Evolutionary conservation across 2,329 filamentous ascomycete genomes (phyloP).

Genomic region (Stagonosporopsis chrysanthemi): DNA sequence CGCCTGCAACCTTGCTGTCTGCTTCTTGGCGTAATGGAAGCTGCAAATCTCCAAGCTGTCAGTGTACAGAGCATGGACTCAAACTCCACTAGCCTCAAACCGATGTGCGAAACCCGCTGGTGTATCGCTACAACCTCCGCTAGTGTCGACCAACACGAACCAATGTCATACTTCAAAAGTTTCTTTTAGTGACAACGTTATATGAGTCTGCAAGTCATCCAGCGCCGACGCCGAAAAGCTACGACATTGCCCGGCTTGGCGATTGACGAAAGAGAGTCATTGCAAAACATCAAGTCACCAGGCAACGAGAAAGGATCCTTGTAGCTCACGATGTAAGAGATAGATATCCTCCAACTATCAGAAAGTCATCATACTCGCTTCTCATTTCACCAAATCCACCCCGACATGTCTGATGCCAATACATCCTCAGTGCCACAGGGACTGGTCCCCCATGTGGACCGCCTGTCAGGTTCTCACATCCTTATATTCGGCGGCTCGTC

Average conservation of each 20-base stretch:
- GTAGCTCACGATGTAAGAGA: neutral
- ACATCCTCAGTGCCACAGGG: neutral
- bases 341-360: neutral
- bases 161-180: no score
- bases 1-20: no score
- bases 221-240: neutral
- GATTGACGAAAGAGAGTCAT: neutral
- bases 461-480: conserved; percentile 58
- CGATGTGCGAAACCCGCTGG: no score
- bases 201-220: neutral
- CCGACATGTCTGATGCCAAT: neutral
- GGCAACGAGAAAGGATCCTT: neutral
- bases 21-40: no score
- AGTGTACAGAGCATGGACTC: no score
- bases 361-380: neutral
- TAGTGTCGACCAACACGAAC: no score
- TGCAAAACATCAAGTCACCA: neutral
- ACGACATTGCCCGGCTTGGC: neutral
- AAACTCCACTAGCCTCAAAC: no score
- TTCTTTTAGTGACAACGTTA: no score
- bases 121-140: no score
- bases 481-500: conserved; percentile 70
- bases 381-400: neutral
- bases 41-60: no score
- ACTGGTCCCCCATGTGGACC: conserved; percentile 48